These are phyloP conservation scores for Salix udensis DNA, from an alignment of 345 rosid species.

Conservation along the genomic window DNA sequence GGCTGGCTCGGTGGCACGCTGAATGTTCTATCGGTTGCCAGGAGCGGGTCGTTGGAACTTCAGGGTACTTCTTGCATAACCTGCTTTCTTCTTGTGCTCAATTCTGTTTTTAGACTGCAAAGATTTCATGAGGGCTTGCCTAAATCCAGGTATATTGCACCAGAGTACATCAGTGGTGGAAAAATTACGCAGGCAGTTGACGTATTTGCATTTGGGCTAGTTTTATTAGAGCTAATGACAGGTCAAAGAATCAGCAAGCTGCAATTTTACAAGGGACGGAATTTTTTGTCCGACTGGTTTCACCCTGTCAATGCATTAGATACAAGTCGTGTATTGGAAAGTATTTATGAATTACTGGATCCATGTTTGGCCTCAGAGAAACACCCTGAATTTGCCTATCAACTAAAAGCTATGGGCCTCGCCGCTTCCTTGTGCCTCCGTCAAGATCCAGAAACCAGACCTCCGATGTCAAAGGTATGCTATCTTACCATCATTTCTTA, in stretches of 20 bases:
- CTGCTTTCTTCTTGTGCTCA: background rate
- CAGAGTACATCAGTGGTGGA: slow-evolving; percentile 54
- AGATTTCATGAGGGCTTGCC: slow-evolving; percentile 1
- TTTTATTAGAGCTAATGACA: slow-evolving; percentile 56
- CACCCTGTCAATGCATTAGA: slow-evolving; percentile 36
- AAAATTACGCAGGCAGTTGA: slow-evolving; percentile 48
- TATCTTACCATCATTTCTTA: background rate
- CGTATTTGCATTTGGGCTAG: slow-evolving; percentile 66
- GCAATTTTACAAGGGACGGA: slow-evolving; percentile 35
- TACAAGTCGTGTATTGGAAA: slow-evolving; percentile 27
- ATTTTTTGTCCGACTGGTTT: slow-evolving; percentile 45
- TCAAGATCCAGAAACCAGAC: slow-evolving; percentile 50
- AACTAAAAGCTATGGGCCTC: slow-evolving; percentile 43
- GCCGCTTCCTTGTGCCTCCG: slow-evolving; percentile 46
- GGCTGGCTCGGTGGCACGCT: slow-evolving; percentile 62
- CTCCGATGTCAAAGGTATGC: slow-evolving; percentile 57
- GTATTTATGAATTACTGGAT: slow-evolving; percentile 34
- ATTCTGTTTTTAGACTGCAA: background rate
- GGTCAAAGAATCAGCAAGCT: slow-evolving; percentile 46
- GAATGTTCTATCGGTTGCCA: slow-evolving; percentile 39
- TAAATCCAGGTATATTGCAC: slow-evolving; percentile 54
- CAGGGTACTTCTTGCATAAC: slow-evolving; percentile 39
- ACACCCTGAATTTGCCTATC: slow-evolving; percentile 27
- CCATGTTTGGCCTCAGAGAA: slow-evolving; percentile 36
- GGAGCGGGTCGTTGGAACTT: slow-evolving; percentile 44